These are phyloP conservation scores for Eragrostis tef DNA, from an alignment of 202 grass and related monocot species.

Conservation along the genomic window DNA sequence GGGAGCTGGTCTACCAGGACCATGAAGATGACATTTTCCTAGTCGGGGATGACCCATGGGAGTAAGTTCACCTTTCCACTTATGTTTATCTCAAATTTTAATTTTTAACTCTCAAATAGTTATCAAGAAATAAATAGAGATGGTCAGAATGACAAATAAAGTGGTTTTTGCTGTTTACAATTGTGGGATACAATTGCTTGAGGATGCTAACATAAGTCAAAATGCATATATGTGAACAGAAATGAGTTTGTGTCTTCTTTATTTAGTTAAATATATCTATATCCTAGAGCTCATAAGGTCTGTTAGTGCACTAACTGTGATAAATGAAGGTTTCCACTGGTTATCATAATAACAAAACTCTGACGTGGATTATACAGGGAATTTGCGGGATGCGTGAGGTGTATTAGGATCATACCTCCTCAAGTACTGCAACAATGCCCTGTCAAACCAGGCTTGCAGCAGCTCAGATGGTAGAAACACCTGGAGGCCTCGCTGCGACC, in stretches of 20 bases:
- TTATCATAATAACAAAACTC: slow-evolving; percentile 17
- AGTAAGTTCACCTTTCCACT: slow-evolving; percentile 67
- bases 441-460: slow-evolving; percentile 88
- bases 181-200: neutral
- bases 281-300: neutral
- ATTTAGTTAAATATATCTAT: neutral
- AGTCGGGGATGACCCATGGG: slow-evolving; percentile 95
- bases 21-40: slow-evolving; percentile 90
- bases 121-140: slow-evolving; percentile 5
- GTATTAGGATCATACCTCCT: slow-evolving; percentile 90
- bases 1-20: slow-evolving; percentile 97
- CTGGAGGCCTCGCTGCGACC: slow-evolving; percentile 72
- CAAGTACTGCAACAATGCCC: slow-evolving; percentile 88
- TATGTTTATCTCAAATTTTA: slow-evolving; percentile 14
- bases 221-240: neutral
- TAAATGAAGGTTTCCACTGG: slow-evolving; percentile 11
- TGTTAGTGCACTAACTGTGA: neutral
- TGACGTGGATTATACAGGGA: slow-evolving; percentile 68
- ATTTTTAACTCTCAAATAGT: neutral
- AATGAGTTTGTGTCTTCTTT: neutral
- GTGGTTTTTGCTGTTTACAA: neutral
- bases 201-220: slow-evolving; percentile 6
- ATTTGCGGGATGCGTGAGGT: slow-evolving; percentile 88
- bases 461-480: slow-evolving; percentile 81
- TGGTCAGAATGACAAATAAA: neutral